phyloP scores from a whole-genome alignment of 352 stramenopile genomes.

The Pythium biforme region DNA sequence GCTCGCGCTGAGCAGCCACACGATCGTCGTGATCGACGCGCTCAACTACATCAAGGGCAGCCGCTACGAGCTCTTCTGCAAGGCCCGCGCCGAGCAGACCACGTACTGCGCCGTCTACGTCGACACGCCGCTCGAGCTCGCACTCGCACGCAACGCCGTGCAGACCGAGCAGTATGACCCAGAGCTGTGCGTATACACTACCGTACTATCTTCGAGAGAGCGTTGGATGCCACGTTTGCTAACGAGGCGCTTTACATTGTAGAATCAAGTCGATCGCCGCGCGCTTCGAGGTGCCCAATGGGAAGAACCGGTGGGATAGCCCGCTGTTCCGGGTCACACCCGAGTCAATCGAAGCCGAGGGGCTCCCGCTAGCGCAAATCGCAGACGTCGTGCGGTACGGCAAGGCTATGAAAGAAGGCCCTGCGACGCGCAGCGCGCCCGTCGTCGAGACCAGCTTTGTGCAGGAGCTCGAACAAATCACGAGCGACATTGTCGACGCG shows the following conservation, averaged over 20 bases:
- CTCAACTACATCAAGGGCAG: slow-evolving; percentile 96
- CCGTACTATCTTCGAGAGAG: no score
- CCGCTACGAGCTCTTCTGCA: slow-evolving; percentile 95
- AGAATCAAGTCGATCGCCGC: slow-evolving; percentile 84
- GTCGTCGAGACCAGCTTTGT: slow-evolving; percentile 69
- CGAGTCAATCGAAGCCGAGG: slow-evolving; percentile 35
- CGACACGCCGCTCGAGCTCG: slow-evolving; percentile 59
- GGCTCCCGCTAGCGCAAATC: slow-evolving; percentile 49
- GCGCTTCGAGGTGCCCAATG: slow-evolving; percentile 89
- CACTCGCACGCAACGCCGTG: slow-evolving; percentile 52
- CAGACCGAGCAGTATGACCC: slow-evolving; percentile 40
- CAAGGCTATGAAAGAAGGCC: slow-evolving; percentile 67
- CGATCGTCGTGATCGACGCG: slow-evolving; percentile 91
- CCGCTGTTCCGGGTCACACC: slow-evolving; percentile 79
- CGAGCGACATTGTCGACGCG: slow-evolving; percentile 51
- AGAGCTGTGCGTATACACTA: slow-evolving; percentile 40
- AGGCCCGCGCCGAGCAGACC: slow-evolving; percentile 88
- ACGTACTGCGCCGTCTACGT: slow-evolving; percentile 90
- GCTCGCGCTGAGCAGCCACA: slow-evolving; percentile 52
- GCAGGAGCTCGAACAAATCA: slow-evolving; percentile 66
- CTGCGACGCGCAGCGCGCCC: slow-evolving; percentile 59
- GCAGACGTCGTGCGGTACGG: slow-evolving; percentile 54
- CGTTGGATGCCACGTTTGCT: no score
- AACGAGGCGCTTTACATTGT: background rate
- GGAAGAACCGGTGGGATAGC: slow-evolving; percentile 94